A percentile compares a stretch with the other conserved stretches of the same genome.
phyloP scores from a whole-genome alignment of 2,329 filamentous ascomycete genomes.

The Stagonosporopsis vannaccii region DNA sequence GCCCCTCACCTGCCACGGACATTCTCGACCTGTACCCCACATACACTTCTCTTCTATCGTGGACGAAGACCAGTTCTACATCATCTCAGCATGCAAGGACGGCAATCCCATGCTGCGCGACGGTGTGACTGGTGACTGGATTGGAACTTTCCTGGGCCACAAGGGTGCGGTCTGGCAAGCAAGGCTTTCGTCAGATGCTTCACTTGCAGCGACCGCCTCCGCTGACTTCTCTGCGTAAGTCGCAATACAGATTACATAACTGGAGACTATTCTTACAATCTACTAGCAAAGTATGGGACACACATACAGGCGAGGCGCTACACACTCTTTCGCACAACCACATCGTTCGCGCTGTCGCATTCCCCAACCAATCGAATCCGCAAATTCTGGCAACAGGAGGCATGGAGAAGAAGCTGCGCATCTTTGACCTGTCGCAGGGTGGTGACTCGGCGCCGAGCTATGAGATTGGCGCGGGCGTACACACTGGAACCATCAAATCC shows the following conservation, averaged over 20 bases:
- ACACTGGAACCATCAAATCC: slow-evolving; percentile 90
- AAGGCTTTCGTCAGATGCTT: slow-evolving; percentile 85
- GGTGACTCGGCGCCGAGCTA: slow-evolving; percentile 65
- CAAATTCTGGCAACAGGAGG: slow-evolving; percentile 88
- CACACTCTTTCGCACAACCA: slow-evolving; percentile 90
- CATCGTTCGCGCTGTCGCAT: slow-evolving; percentile 93
- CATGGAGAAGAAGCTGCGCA: slow-evolving; percentile 93
- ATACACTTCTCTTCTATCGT: slow-evolving; percentile 86
- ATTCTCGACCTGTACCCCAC: slow-evolving; percentile 90
- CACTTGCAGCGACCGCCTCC: slow-evolving; percentile 88
- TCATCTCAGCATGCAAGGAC: slow-evolving; percentile 96
- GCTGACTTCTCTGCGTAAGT: slow-evolving; percentile 93
- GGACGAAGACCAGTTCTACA: slow-evolving; percentile 84
- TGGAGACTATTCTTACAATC: slow-evolving; percentile 29
- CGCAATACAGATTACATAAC: no score
- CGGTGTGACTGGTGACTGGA: slow-evolving; percentile 80
- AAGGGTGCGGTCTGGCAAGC: slow-evolving; percentile 99
- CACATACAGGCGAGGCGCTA: slow-evolving; percentile 87
- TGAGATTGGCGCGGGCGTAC: slow-evolving; percentile 85
- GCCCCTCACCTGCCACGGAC: slow-evolving; percentile 91
- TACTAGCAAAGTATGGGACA: slow-evolving; percentile 91
- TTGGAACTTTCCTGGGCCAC: slow-evolving; percentile 96
- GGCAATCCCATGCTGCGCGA: slow-evolving; percentile 98
- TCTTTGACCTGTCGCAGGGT: slow-evolving; percentile 82
- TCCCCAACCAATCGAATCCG: slow-evolving; percentile 76